Evolutionary conservation across 1,139 yeast genomes (phyloP).

Genomic region (Debaryomycetaceae sp.): DNA sequence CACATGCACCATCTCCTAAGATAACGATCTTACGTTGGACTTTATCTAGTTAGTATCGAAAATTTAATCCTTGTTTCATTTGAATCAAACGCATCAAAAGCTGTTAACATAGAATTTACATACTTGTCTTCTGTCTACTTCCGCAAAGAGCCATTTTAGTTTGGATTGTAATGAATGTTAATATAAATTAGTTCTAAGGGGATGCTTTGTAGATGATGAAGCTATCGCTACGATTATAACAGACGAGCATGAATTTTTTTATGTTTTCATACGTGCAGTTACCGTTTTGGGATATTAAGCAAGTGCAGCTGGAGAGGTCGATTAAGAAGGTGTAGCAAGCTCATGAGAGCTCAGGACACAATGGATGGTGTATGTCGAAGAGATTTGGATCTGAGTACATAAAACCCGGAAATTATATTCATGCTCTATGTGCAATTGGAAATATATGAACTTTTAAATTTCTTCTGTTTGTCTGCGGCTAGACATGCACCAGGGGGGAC

Average conservation of each 20-base stretch:
- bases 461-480: slow-evolving; percentile 1
- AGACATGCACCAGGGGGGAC: slow-evolving; percentile 2
- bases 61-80: background rate
- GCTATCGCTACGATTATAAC: background rate
- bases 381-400: too few relatives aligned
- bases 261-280: slow-evolving; percentile 1
- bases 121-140: slow-evolving; percentile 60
- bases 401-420: background rate
- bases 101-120: slow-evolving; percentile 15
- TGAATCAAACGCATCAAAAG: background rate
- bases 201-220: background rate
- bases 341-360: too few relatives aligned
- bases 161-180: background rate
- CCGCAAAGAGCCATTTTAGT: slow-evolving; percentile 66
- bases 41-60: slow-evolving; percentile 7
- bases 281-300: too few relatives aligned
- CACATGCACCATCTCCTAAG: slow-evolving; percentile 92
- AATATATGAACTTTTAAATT: slow-evolving; percentile 1
- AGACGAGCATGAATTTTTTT: slow-evolving; percentile 8
- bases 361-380: too few relatives aligned
- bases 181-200: background rate
- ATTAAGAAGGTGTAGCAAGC: too few relatives aligned
- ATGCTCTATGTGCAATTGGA: background rate
- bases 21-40: slow-evolving; percentile 91
- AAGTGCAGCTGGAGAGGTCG: too few relatives aligned